Conservation (phyloP, 2,329 filamentous ascomycete species). For the Pseudopithomyces maydicus region DNA sequence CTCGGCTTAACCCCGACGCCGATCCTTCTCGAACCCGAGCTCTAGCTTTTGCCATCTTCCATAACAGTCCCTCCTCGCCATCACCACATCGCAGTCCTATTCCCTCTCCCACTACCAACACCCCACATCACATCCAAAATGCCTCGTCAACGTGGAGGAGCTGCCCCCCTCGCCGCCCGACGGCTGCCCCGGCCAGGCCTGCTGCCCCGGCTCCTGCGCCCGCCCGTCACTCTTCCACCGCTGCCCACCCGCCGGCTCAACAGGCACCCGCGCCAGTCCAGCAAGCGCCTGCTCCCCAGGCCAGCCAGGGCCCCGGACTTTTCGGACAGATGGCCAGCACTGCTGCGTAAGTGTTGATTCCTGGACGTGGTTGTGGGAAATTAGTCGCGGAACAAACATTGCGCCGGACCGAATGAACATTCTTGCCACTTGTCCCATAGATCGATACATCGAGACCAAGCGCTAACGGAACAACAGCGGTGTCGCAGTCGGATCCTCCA, state of each 20-base stretch:
- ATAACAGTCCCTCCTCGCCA: constrained; percentile 4
- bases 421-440: background rate
- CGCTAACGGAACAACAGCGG: constrained; percentile 63
- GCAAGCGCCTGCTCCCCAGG: constrained; percentile 43
- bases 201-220: constrained; percentile 60
- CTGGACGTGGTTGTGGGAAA: background rate
- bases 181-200: constrained; percentile 47
- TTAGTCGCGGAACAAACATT: background rate
- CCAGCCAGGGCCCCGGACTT: constrained; percentile 75
- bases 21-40: constrained; percentile 37
- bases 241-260: constrained; percentile 55
- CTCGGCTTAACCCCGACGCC: constrained; percentile 18
- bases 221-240: constrained; percentile 70
- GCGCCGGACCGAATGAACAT: background rate
- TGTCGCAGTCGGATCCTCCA: constrained; percentile 92
- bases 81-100: constrained; percentile 6
- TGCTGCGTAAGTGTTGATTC: constrained; percentile 76
- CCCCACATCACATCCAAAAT: constrained; percentile 39
- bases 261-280: constrained; percentile 57
- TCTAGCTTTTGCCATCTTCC: constrained; percentile 20
- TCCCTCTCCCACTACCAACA: constrained; percentile 9
- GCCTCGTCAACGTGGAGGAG: constrained; percentile 56
- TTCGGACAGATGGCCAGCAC: constrained; percentile 98
- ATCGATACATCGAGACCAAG: constrained; percentile 2
- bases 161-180: constrained; percentile 51